These are phyloP conservation scores for Boletus barrowsii DNA, from an alignment of 768 basidiomycete species.

Conservation along the genomic window DNA sequence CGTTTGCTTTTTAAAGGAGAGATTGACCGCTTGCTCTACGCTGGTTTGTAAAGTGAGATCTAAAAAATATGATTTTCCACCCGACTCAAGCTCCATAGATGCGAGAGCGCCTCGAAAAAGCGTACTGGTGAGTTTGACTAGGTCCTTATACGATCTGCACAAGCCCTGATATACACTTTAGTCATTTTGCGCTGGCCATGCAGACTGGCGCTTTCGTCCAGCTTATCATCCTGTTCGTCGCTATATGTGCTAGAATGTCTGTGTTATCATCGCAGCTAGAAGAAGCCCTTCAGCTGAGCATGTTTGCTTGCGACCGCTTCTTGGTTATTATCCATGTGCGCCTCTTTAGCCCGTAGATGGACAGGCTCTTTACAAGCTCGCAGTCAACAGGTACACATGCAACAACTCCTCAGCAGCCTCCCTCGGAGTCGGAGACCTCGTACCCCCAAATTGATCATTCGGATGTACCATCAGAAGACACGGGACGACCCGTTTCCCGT, in stretches of 20 bases:
- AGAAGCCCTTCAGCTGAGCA: constrained; percentile 34
- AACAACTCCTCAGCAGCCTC: neutral
- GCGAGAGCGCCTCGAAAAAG: constrained; percentile 42
- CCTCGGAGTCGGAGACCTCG: neutral
- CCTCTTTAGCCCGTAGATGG: neutral
- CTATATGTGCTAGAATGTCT: constrained; percentile 57
- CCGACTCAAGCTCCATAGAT: constrained; percentile 36
- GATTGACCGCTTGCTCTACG: constrained; percentile 33
- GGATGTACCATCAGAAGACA: constrained; percentile 13
- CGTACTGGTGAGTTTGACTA: constrained; percentile 47
- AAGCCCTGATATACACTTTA: constrained; percentile 25
- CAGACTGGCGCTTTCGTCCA: constrained; percentile 74
- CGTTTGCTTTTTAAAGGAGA: constrained; percentile 35
- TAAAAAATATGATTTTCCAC: neutral
- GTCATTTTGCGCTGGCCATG: constrained; percentile 61
- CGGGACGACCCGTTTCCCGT: constrained; percentile 10
- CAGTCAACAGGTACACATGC: constrained; percentile 14
- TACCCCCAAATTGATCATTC: neutral
- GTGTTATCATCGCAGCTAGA: constrained; percentile 43
- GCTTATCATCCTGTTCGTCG: constrained; percentile 57
- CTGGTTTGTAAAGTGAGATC: constrained; percentile 48
- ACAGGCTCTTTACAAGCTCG: constrained; percentile 3
- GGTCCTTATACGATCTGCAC: neutral
- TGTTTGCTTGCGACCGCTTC: constrained; percentile 27
- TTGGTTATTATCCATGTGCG: constrained; percentile 34